These are phyloP conservation scores for Aphanomyces stellatus DNA, from an alignment of 352 stramenopile species.

Conservation along the genomic window DNA sequence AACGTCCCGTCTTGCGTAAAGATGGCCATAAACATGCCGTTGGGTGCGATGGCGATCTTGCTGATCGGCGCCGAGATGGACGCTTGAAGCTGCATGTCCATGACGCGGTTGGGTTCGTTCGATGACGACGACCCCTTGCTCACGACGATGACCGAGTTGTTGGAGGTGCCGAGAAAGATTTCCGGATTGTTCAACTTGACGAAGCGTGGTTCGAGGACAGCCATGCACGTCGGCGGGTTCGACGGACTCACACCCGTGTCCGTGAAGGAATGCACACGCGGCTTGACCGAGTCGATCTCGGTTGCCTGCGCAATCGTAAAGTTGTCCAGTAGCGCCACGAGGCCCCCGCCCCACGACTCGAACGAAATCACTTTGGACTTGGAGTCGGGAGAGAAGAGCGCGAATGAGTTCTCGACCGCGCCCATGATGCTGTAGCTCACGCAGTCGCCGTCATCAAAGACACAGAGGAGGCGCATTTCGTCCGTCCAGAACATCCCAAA, in stretches of 20 bases:
- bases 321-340: constrained; percentile 74
- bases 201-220: constrained; percentile 87
- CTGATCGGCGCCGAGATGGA: constrained; percentile 85
- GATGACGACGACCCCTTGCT: constrained; percentile 30
- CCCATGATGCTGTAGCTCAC: constrained; percentile 60
- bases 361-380: constrained; percentile 73
- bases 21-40: constrained; percentile 93
- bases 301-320: constrained; percentile 74
- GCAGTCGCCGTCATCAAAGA: constrained; percentile 66
- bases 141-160: constrained; percentile 84
- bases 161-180: constrained; percentile 88
- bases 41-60: constrained; percentile 88
- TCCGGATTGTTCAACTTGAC: constrained; percentile 87
- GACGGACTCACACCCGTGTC: constrained; percentile 60
- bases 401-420: constrained; percentile 64
- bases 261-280: constrained; percentile 61
- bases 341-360: constrained; percentile 59
- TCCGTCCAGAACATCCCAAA: constrained; percentile 75
- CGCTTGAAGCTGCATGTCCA: constrained; percentile 80
- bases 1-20: constrained; percentile 91
- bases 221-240: constrained; percentile 84
- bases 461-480: constrained; percentile 66
- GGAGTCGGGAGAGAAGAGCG: constrained; percentile 48
- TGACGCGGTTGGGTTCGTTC: constrained; percentile 32
- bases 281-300: constrained; percentile 67